These are phyloP conservation scores for Aspergillus tubingensis DNA, from an alignment of 2,329 filamentous ascomycete species.

Conservation along the genomic window DNA sequence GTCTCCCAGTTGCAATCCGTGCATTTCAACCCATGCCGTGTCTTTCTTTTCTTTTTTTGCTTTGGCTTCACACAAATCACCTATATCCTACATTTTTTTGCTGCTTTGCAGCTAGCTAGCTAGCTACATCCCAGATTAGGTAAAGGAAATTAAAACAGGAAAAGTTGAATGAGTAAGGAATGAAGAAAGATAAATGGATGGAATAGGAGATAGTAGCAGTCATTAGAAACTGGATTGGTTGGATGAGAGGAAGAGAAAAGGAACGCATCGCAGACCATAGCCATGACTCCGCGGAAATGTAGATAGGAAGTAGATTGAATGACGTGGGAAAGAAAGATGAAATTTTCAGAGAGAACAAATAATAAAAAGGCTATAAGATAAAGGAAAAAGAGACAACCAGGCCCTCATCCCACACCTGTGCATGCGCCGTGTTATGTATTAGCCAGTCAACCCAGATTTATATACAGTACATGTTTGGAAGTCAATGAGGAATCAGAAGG, in stretches of 20 bases:
- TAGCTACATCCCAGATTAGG: background rate
- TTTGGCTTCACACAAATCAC: background rate
- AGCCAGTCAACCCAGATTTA: slow-evolving; percentile 10
- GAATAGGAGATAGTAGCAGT: too few relatives aligned
- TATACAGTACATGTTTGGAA: slow-evolving; percentile 11
- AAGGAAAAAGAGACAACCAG: background rate
- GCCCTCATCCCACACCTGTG: slow-evolving; percentile 1
- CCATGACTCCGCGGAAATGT: slow-evolving; percentile 9
- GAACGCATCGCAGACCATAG: background rate
- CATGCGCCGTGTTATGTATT: slow-evolving; percentile 12
- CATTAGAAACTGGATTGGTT: background rate
- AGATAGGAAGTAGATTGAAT: slow-evolving; percentile 9
- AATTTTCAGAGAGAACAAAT: background rate
- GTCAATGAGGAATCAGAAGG: background rate
- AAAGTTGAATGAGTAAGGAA: background rate
- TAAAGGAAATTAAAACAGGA: background rate
- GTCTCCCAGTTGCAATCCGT: too few relatives aligned
- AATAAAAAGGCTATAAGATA: background rate
- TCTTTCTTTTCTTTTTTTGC: background rate
- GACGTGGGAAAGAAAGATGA: background rate
- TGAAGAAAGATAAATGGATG: background rate
- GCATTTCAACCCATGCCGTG: too few relatives aligned
- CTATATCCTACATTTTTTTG: background rate
- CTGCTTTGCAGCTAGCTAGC: background rate
- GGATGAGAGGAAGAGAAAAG: background rate